Conservation (phyloP, 306 rosid species). For the Begonia masoniana region DNA sequence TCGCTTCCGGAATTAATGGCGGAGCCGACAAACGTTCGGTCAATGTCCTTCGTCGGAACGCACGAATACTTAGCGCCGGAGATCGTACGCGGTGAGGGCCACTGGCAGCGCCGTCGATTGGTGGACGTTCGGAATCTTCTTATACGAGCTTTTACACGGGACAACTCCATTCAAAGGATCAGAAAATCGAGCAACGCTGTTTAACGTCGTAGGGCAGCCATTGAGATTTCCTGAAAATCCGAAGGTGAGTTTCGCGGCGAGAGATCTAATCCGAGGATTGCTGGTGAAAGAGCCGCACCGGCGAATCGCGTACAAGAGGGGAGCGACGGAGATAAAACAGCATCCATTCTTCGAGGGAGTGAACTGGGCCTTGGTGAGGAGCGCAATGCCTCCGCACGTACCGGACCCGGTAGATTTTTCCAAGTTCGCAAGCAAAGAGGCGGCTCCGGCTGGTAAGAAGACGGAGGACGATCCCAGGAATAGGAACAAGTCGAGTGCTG, state of each 20-base stretch:
- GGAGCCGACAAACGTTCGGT: constrained; percentile 37
- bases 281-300: constrained; percentile 8
- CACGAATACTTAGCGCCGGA: constrained; percentile 49
- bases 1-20: constrained; percentile 43
- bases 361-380: constrained; percentile 9
- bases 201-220: constrained; percentile 10
- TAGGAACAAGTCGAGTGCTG: constrained; percentile 6
- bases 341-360: constrained; percentile 13
- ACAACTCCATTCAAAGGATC: constrained; percentile 46
- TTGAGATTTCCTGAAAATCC: constrained; percentile 4
- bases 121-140: constrained; percentile 50
- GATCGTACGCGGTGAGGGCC: constrained; percentile 43
- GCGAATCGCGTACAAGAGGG: constrained; percentile 4
- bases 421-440: constrained; percentile 15
- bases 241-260: neutral
- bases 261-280: constrained; percentile 9
- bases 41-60: constrained; percentile 43
- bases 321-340: constrained; percentile 12
- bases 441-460: constrained; percentile 19
- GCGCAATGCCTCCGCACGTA: constrained; percentile 11
- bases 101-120: constrained; percentile 52
- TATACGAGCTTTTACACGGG: constrained; percentile 33
- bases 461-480: constrained; percentile 14
- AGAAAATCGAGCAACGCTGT: constrained; percentile 8
- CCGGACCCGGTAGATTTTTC: constrained; percentile 8